A percentile compares a stretch with the other conserved stretches of the same genome.
phyloP scores from a whole-genome alignment of 2,329 filamentous ascomycete genomes.

The Calonectria hongkongensis region DNA sequence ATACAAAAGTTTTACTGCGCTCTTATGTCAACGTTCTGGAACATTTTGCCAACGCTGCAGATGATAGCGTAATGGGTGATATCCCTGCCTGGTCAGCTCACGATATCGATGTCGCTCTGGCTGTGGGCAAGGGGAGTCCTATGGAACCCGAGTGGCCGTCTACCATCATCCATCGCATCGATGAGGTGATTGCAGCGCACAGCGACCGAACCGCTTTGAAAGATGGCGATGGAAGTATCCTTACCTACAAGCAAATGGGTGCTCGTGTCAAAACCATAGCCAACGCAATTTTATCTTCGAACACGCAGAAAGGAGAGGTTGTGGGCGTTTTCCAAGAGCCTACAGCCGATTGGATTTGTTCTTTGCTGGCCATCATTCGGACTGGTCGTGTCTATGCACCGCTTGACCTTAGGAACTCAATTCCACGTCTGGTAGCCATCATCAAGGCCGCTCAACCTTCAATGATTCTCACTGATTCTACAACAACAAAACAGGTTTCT shows the following conservation, averaged over 20 bases:
- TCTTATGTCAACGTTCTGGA: conserved; percentile 1
- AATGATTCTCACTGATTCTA: neutral
- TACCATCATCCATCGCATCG: conserved; percentile 4
- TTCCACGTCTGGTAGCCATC: neutral
- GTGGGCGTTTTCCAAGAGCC: conserved; percentile 65
- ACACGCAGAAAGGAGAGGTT: neutral
- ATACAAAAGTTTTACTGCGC: neutral
- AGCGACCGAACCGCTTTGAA: neutral
- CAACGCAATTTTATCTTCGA: neutral
- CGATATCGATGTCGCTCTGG: neutral
- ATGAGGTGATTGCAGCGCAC: neutral
- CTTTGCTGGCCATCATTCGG: conserved; percentile 34
- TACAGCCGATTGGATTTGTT: conserved; percentile 58
- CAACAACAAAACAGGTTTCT: neutral
- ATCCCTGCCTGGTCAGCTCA: neutral
- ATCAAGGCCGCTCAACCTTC: neutral
- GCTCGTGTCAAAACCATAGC: neutral
- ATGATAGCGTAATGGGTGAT: neutral
- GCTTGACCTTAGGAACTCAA: neutral
- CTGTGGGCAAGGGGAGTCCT: neutral
- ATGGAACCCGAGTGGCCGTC: neutral
- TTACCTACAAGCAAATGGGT: neutral
- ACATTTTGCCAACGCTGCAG: neutral
- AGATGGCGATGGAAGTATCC: neutral
- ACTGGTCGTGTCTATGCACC: neutral